Conservation (phyloP, 2,329 filamentous ascomycete species). For the Talaromyces sp. region DNA sequence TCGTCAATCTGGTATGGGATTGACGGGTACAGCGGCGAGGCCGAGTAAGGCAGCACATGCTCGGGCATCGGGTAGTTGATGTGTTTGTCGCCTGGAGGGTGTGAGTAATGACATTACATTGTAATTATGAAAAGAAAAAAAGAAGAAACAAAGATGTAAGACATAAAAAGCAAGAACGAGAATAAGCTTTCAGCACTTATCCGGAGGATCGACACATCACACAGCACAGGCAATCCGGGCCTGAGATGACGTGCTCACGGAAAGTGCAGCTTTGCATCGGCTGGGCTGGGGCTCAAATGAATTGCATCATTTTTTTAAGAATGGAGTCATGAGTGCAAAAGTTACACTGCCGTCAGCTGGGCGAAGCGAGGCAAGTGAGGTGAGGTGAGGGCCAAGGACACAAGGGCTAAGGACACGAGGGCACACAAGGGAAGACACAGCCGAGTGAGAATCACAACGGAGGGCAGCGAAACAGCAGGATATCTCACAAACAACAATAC, state of each 20-base stretch:
- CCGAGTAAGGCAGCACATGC: conserved; percentile 34
- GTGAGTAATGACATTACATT: conserved; percentile 18
- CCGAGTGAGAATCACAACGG: not conserved
- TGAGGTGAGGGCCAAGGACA: too few relatives aligned
- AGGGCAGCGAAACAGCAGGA: not conserved
- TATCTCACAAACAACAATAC: too few relatives aligned
- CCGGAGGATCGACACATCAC: not conserved
- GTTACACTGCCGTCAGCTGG: not conserved
- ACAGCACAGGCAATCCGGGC: not conserved
- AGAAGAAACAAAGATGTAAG: not conserved
- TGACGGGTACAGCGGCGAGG: conserved; percentile 33
- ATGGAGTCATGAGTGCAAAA: not conserved
- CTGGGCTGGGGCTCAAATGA: not conserved
- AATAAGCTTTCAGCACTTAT: not conserved
- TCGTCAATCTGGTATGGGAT: conserved; percentile 26
- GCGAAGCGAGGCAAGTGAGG: too few relatives aligned
- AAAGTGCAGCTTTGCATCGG: conserved; percentile 8
- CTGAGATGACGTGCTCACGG: conserved; percentile 10
- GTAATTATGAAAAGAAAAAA: not conserved
- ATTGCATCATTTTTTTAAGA: not conserved
- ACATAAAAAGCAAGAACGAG: not conserved
- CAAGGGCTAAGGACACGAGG: too few relatives aligned
- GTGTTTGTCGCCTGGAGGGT: conserved; percentile 26
- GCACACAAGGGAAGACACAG: not conserved
- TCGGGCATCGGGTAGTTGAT: conserved; percentile 34